These are phyloP conservation scores for Filobasidium floriforme DNA, from an alignment of 768 basidiomycete species.

Conservation along the genomic window DNA sequence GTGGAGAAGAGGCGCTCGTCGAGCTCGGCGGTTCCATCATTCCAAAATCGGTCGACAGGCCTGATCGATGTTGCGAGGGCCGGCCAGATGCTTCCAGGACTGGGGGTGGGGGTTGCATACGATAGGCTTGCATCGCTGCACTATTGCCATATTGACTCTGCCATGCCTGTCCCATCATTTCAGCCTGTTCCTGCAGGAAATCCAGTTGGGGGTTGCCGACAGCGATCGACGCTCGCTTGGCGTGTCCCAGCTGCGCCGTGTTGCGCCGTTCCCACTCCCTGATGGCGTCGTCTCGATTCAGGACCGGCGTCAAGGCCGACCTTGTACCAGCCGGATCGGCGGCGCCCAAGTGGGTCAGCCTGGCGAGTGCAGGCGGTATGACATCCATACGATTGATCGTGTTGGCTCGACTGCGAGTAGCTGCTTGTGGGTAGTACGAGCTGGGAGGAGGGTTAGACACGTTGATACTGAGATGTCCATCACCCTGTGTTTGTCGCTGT, in stretches of 20 bases:
- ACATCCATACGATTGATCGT: conserved; percentile 86
- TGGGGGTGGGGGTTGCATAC: conserved; percentile 57
- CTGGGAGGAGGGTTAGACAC: conserved; percentile 55
- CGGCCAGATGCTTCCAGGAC: conserved; percentile 51
- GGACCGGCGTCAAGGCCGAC: conserved; percentile 72
- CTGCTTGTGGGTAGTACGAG: conserved; percentile 51
- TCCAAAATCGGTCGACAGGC: conserved; percentile 20
- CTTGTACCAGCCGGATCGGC: conserved; percentile 44
- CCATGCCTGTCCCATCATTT: conserved; percentile 35
- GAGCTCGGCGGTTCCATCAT: conserved; percentile 65
- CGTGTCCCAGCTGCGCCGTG: conserved; percentile 55
- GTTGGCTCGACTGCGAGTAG: conserved; percentile 66
- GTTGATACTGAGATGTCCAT: conserved; percentile 12
- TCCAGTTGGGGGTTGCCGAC: conserved; percentile 79
- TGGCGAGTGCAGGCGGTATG: conserved; percentile 87
- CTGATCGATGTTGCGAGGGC: conserved; percentile 50
- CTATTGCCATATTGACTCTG: conserved; percentile 16
- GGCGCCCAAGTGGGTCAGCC: conserved; percentile 77
- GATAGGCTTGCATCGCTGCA: conserved; percentile 28
- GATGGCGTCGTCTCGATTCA: conserved; percentile 90
- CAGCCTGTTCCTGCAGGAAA: conserved; percentile 86
- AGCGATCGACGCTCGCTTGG: conserved; percentile 39
- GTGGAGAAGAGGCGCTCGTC: conserved; percentile 11
- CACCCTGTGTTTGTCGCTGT: conserved; percentile 26
- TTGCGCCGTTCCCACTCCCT: conserved; percentile 92